These are phyloP conservation scores for Populus trichocarpa DNA, from an alignment of 441 rosid genomes.

Conservation along the genomic window DNA sequence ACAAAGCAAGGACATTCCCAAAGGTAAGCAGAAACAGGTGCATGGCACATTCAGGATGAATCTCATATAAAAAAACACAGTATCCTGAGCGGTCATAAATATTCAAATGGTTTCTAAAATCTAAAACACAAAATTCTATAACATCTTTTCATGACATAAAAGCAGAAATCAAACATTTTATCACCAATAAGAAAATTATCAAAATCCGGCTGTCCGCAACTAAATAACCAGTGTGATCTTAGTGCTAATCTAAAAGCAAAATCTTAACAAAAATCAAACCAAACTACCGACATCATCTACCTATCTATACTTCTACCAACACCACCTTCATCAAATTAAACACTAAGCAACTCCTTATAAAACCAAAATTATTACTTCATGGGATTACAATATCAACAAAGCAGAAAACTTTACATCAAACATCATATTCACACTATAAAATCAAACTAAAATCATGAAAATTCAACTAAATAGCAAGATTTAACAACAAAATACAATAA, in stretches of 20 bases:
- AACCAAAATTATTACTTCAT: background rate
- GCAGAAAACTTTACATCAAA: background rate
- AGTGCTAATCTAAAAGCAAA: background rate
- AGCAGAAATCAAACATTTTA: background rate
- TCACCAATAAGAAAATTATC: background rate
- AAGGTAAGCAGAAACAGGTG: background rate
- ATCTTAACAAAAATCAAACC: background rate
- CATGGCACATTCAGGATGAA: background rate
- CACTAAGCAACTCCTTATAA: background rate
- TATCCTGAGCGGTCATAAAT: background rate
- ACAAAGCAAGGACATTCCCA: background rate
- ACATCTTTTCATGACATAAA: background rate
- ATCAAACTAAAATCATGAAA: background rate
- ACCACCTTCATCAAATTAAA: background rate
- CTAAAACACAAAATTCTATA: background rate
- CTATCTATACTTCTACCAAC: background rate
- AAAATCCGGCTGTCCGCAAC: background rate
- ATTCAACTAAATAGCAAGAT: background rate
- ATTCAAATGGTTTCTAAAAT: background rate
- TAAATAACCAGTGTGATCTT: background rate
- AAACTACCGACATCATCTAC: background rate
- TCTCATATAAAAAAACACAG: background rate
- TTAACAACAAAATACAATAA: too few species aligned
- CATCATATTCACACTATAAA: background rate
- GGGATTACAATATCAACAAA: background rate